phyloP scores from a whole-genome alignment of 2,329 filamentous ascomycete genomes.

The Aphanocladium album region DNA sequence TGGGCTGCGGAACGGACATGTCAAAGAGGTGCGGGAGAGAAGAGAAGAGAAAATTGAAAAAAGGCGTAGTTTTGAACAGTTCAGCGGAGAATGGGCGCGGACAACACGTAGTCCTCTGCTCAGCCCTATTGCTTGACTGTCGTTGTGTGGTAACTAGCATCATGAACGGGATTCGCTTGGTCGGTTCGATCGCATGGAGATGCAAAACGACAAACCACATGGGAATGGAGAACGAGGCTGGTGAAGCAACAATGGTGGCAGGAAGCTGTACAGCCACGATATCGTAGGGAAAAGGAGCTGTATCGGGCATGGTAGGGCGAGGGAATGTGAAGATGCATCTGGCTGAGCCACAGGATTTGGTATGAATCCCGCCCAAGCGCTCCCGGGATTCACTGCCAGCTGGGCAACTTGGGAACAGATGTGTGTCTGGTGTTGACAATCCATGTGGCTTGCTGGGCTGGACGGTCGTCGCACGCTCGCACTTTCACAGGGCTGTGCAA shows the following conservation, averaged over 20 bases:
- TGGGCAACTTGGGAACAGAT: too few relatives aligned
- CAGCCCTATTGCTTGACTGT: not conserved
- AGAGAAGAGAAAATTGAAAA: not conserved
- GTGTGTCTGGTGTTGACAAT: too few relatives aligned
- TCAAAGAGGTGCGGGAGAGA: not conserved
- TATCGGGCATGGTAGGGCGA: not conserved
- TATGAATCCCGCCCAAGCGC: not conserved
- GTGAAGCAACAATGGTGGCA: not conserved
- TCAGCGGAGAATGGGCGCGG: not conserved
- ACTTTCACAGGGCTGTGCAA: not conserved
- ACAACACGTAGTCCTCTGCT: not conserved
- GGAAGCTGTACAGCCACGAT: not conserved
- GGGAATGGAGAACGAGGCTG: not conserved
- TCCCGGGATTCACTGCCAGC: not conserved
- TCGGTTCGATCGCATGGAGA: not conserved
- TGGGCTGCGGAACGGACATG: not conserved
- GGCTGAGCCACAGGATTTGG: not conserved
- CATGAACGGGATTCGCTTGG: not conserved
- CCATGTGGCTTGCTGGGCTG: not conserved
- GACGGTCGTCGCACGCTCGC: not conserved
- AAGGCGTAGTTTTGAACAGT: too few relatives aligned
- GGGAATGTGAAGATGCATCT: not conserved
- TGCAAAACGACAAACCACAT: not conserved
- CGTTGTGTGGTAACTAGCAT: too few relatives aligned
- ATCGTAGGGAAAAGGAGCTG: not conserved